A percentile compares a stretch with the other conserved stretches of the same genome.
Evolutionary conservation across 139 green algal genomes (phyloP).

Genomic region (Microglena sp.): DNA sequence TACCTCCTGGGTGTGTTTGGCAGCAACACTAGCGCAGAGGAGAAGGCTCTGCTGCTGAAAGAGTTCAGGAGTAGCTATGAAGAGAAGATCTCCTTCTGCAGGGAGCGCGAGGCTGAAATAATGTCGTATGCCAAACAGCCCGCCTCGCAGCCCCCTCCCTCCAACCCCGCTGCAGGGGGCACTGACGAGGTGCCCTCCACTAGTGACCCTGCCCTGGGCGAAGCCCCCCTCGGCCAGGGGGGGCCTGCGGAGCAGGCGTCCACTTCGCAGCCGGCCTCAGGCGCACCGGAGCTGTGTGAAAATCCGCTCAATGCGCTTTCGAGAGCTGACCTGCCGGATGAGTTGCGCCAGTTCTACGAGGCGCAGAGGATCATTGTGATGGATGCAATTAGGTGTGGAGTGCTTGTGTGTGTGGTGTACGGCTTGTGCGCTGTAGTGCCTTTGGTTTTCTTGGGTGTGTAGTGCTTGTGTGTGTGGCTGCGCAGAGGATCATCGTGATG

Average conservation of each 20-base stretch:
- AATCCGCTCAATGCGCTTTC: no score
- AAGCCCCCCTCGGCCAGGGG: not conserved
- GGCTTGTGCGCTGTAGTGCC: not conserved
- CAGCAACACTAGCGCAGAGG: no score
- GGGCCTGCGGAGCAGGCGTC: slow-evolving; percentile 1
- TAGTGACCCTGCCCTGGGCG: not conserved
- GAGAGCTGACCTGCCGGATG: slow-evolving; percentile 29
- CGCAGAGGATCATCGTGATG: no score
- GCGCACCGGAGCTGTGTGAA: slow-evolving; percentile 14
- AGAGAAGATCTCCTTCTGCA: no score
- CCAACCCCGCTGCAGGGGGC: not conserved
- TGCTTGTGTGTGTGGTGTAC: not conserved
- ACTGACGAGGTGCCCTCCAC: not conserved
- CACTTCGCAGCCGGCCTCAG: not conserved
- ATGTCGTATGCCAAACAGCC: no score
- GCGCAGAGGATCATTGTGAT: slow-evolving; percentile 62
- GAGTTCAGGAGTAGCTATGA: no score
- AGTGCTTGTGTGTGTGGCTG: not conserved
- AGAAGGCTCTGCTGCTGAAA: no score
- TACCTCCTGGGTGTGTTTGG: no score
- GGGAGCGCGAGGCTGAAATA: no score
- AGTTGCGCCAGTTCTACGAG: slow-evolving; percentile 51
- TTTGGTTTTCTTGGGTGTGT: not conserved
- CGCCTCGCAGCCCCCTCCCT: not conserved
- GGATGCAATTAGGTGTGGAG: slow-evolving; percentile 40